A percentile compares a stretch with the other conserved stretches of the same genome.
These are phyloP conservation scores for Pyrenula aspistea DNA, from an alignment of 495 filamentous ascomycete genomes.

Conservation along the genomic window DNA sequence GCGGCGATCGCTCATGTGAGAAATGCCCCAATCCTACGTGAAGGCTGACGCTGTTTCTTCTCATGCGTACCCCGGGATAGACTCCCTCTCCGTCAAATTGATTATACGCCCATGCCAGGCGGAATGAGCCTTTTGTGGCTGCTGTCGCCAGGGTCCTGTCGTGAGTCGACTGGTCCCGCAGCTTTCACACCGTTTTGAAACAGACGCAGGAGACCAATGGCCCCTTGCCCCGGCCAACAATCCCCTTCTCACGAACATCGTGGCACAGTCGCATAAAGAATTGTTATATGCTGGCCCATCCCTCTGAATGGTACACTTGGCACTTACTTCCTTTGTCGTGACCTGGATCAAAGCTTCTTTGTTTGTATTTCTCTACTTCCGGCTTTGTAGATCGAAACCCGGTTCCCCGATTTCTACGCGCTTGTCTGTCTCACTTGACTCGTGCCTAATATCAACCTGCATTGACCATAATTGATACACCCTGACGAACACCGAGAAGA, in stretches of 20 bases:
- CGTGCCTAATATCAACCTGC: too few species aligned
- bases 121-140: background rate
- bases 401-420: too few species aligned
- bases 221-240: background rate
- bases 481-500: too few species aligned
- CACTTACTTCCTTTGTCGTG: background rate
- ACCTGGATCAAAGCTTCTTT: background rate
- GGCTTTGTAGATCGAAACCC: background rate
- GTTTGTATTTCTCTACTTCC: background rate
- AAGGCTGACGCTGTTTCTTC: too few species aligned
- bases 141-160: background rate
- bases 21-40: too few species aligned
- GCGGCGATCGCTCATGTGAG: too few species aligned
- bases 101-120: too few species aligned
- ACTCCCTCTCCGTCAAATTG: too few species aligned
- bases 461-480: too few species aligned
- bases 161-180: background rate
- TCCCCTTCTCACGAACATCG: background rate
- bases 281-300: background rate
- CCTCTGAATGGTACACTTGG: background rate
- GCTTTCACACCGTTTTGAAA: background rate
- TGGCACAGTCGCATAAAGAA: background rate
- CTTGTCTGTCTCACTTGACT: too few species aligned
- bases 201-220: background rate
- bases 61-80: too few species aligned